phyloP scores from a whole-genome alignment of 257 asterid genomes.

The Solanum etuberosum region DNA sequence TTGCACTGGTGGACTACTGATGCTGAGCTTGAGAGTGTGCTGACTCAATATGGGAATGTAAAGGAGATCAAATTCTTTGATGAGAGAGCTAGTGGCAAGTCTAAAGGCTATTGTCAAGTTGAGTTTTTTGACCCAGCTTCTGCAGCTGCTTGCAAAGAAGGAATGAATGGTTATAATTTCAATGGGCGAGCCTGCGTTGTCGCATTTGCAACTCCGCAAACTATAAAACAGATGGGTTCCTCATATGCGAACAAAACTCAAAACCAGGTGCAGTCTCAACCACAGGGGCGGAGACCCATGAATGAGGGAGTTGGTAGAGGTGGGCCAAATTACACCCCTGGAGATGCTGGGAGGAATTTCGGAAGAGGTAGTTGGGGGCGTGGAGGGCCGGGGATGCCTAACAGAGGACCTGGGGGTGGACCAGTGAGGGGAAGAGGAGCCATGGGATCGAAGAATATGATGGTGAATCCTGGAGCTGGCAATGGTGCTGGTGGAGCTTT shows the following conservation, averaged over 20 bases:
- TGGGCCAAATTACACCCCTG: slow-evolving; percentile 40
- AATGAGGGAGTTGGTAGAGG: slow-evolving; percentile 60
- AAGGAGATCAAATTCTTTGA: slow-evolving; percentile 50
- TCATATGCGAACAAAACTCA: slow-evolving; percentile 32
- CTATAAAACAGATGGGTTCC: slow-evolving; percentile 37
- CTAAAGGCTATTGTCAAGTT: slow-evolving; percentile 53
- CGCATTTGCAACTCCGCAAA: slow-evolving; percentile 38
- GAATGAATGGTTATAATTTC: slow-evolving; percentile 36
- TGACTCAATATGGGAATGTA: slow-evolving; percentile 31
- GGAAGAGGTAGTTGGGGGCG: slow-evolving; percentile 48
- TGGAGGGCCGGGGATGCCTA: slow-evolving; percentile 50
- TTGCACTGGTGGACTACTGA: slow-evolving; percentile 63
- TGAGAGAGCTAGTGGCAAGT: slow-evolving; percentile 56
- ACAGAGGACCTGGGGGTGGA: slow-evolving; percentile 63
- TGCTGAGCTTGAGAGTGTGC: slow-evolving; percentile 40
- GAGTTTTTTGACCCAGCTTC: slow-evolving; percentile 37
- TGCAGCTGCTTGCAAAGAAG: slow-evolving; percentile 46
- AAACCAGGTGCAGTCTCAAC: slow-evolving; percentile 31
- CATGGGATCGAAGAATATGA: slow-evolving; percentile 29
- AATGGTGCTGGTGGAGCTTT: slow-evolving; percentile 31
- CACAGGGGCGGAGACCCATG: slow-evolving; percentile 52
- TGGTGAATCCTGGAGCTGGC: slow-evolving; percentile 29
- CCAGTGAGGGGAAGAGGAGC: slow-evolving; percentile 49
- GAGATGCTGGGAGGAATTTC: slow-evolving; percentile 40
- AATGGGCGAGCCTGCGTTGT: slow-evolving; percentile 52